Evolutionary conservation across 1,284 basidiomycete genomes (phyloP).

Genomic region (Leccinum angustisporum): DNA sequence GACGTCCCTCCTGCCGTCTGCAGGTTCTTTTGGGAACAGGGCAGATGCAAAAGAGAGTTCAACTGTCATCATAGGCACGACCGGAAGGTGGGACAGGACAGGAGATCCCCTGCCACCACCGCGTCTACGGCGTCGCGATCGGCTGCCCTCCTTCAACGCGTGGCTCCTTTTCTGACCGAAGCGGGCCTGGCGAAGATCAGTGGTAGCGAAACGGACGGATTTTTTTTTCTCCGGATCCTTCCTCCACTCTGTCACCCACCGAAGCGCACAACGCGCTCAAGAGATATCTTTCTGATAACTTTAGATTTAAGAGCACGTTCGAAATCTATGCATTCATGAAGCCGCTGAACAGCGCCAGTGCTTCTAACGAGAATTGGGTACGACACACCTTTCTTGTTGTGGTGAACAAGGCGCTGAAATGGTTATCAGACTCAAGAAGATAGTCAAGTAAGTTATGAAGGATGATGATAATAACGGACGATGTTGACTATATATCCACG

Average conservation of each 20-base stretch:
- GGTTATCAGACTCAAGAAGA: slow-evolving; percentile 46
- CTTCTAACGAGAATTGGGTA: slow-evolving; percentile 55
- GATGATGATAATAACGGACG: background rate
- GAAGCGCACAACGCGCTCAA: slow-evolving; percentile 53
- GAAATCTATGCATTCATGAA: slow-evolving; percentile 50
- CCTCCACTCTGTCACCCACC: slow-evolving; percentile 40
- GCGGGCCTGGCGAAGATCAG: slow-evolving; percentile 47
- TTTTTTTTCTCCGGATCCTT: slow-evolving; percentile 35
- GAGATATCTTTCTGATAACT: slow-evolving; percentile 45
- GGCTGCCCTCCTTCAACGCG: slow-evolving; percentile 21
- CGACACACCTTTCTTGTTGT: slow-evolving; percentile 19
- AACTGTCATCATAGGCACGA: slow-evolving; percentile 48
- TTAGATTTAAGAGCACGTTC: slow-evolving; percentile 41
- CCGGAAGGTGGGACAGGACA: slow-evolving; percentile 17
- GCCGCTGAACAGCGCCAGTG: slow-evolving; percentile 48
- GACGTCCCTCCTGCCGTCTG: slow-evolving; percentile 38
- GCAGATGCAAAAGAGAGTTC: slow-evolving; percentile 49
- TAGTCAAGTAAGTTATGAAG: slow-evolving; percentile 44
- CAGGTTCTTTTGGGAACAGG: slow-evolving; percentile 51
- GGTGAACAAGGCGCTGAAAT: background rate
- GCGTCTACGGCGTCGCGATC: slow-evolving; percentile 9
- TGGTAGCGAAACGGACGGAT: slow-evolving; percentile 38
- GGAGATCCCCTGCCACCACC: background rate
- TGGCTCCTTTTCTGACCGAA: slow-evolving; percentile 48
- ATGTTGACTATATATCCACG: slow-evolving; percentile 4